Evolutionary conservation across 2,329 filamentous ascomycete species (phyloP), one percentile per base, ranked within the genome.

Genomic region (Trematosphaeria pertusa): DNA sequence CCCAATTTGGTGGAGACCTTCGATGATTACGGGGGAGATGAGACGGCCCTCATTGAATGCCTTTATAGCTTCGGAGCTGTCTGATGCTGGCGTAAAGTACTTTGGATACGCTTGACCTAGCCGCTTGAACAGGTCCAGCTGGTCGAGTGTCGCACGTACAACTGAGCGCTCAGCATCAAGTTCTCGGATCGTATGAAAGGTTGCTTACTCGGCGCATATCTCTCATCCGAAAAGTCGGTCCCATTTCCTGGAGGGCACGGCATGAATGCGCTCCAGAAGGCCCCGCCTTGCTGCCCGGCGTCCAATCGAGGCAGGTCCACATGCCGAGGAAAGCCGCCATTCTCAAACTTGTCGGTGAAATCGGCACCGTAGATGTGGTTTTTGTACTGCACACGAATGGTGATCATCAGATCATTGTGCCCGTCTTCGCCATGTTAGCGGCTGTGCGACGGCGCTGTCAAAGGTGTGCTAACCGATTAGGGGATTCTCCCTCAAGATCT

Each of bases 191-290:
- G 2, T 11, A 26, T 21, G 8, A 10, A 18, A 28, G 6, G 1
- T 2, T 15, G 62, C 81, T 67, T 73, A 88, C 86, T 86, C 6
- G 79, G 70, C 5, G 81, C 82, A 64, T 92, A 92, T 62, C 85
- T 88, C 42, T 79, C 81, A 61, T 91, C 82, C 0, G 87, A 88
- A 63, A 89, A 91, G 70, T 95, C 85, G 4, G 81, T 81, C 36
- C 83, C 84, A 61, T 93, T 50, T 5, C 63, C 64, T 10, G 47
- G 18, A 0, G 92, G 91, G 64, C 92, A 97, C 0, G 83, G 83
- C 31, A 88, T 84, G 62, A 81, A 97, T 8, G 94, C 90, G 66
- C 87, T 92, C 93, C 92, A 97, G 69, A 97, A 97, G n/a, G 89
- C 86, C 44, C 91, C 93, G 30, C 91, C 91, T 52, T 87, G 84